phyloP scores from a whole-genome alignment of 257 asterid genomes.

The Gynochthodes officinalis region DNA sequence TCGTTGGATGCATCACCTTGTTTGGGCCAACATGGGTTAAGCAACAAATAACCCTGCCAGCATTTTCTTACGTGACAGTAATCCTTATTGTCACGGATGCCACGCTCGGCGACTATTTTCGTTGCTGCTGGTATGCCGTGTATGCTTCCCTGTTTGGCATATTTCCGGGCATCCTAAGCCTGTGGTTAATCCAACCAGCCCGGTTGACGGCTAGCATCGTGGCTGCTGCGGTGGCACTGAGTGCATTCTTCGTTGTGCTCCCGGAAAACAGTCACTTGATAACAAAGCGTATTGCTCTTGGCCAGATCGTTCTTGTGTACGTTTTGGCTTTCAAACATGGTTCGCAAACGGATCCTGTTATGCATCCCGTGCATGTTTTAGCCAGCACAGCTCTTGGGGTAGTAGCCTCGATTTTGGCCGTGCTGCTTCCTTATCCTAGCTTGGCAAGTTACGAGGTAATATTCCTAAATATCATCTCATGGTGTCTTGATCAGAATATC shows the following conservation, averaged over 20 bases:
- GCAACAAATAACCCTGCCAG: conserved; percentile 53
- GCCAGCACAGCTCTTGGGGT: conserved; percentile 78
- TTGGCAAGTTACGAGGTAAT: conserved; percentile 66
- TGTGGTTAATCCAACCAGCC: conserved; percentile 60
- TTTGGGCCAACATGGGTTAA: conserved; percentile 49
- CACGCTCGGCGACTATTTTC: conserved; percentile 64
- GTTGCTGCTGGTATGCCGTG: conserved; percentile 66
- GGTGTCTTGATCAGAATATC: no score
- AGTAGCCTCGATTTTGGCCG: conserved; percentile 61
- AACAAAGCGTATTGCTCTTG: conserved; percentile 71
- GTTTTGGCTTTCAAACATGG: conserved; percentile 57
- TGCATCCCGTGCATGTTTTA: conserved; percentile 73
- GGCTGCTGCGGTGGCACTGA: conserved; percentile 45
- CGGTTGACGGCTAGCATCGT: conserved; percentile 46
- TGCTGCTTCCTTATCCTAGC: conserved; percentile 62
- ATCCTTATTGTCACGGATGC: conserved; percentile 63
- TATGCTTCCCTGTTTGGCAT: conserved; percentile 51
- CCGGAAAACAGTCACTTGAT: conserved; percentile 62
- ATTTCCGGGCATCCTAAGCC: conserved; percentile 51
- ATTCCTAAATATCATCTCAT: no score
- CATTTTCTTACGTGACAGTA: conserved; percentile 71
- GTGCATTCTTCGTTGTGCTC: conserved; percentile 55
- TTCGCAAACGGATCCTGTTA: conserved; percentile 37
- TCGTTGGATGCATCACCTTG: conserved; percentile 64
- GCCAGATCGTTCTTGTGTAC: conserved; percentile 72